phyloP scores from a whole-genome alignment of 441 rosid genomes.

The Pelargonium myrrhifolium region DNA sequence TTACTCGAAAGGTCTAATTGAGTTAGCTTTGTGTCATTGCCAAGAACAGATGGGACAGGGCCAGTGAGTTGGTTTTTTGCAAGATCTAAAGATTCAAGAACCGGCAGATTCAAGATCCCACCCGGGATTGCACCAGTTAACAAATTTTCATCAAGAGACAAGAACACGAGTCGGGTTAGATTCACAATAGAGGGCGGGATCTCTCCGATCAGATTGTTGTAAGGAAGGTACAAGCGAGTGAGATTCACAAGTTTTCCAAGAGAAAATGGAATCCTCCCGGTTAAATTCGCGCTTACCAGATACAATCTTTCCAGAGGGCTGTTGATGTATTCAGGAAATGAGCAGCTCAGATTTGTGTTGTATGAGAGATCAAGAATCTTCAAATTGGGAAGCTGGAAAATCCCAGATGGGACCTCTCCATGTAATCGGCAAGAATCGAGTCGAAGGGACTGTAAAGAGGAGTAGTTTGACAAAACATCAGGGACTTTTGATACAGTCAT shows the following conservation, averaged over 20 bases:
- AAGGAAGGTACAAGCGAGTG: slow-evolving; percentile 1
- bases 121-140: not conserved
- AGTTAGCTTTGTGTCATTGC: not conserved
- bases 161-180: not conserved
- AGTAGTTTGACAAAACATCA: not conserved
- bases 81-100: not conserved
- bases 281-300: slow-evolving; percentile 11
- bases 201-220: slow-evolving; percentile 2
- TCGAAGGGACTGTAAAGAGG: slow-evolving; percentile 11
- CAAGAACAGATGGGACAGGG: not conserved
- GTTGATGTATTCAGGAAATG: slow-evolving; percentile 18
- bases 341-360: slow-evolving; percentile 7
- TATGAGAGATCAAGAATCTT: not conserved
- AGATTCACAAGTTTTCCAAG: not conserved
- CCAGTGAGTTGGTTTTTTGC: not conserved
- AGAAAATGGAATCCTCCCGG: slow-evolving; percentile 7
- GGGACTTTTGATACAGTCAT: slow-evolving; percentile 5
- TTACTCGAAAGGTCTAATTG: not conserved
- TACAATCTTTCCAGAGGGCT: slow-evolving; percentile 17
- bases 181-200: not conserved
- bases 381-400: slow-evolving; percentile 22
- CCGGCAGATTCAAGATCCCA: not conserved
- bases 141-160: not conserved
- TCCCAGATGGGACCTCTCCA: slow-evolving; percentile 19
- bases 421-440: not conserved